A percentile compares a stretch with the other conserved stretches of the same genome.
These are phyloP conservation scores for Cytospora piceicola DNA, from an alignment of 2,329 filamentous ascomycete genomes.

Conservation along the genomic window DNA sequence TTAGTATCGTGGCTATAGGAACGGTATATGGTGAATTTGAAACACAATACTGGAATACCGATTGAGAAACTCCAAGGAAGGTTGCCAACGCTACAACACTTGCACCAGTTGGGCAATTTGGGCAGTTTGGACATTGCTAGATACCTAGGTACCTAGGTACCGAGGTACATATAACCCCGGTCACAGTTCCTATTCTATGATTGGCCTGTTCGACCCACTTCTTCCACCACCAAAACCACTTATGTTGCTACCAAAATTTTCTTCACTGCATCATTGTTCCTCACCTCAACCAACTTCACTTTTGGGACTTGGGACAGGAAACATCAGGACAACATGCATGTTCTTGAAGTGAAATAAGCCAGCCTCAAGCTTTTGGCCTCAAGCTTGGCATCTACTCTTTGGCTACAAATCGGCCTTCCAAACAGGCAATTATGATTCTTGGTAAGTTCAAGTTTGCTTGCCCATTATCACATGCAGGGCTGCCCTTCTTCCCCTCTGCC, in stretches of 20 bases:
- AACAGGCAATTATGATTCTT: neutral
- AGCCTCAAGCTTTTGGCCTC: neutral
- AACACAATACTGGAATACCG: neutral
- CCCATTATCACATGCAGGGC: neutral
- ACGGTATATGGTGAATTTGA: neutral
- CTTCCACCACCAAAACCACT: neutral
- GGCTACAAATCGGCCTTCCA: too few species aligned
- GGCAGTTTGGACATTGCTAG: neutral
- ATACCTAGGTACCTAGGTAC: neutral
- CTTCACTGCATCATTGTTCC: neutral
- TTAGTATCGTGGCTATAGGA: neutral
- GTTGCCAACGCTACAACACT: neutral
- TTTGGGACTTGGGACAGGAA: neutral
- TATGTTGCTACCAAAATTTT: neutral
- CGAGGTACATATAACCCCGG: neutral
- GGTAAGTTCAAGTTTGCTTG: neutral
- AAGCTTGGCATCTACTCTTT: neutral
- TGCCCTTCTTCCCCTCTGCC: conserved; percentile 1
- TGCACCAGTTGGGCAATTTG: too few species aligned
- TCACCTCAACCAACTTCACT: neutral
- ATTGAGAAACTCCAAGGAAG: neutral
- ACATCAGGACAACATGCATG: neutral
- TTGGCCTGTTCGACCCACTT: neutral
- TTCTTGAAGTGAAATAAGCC: neutral
- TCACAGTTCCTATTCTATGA: neutral